Evolutionary conservation across 1,139 yeast species (phyloP), one percentile per base, ranked within the genome.

Genomic region (Citeromyces siamensis): DNA sequence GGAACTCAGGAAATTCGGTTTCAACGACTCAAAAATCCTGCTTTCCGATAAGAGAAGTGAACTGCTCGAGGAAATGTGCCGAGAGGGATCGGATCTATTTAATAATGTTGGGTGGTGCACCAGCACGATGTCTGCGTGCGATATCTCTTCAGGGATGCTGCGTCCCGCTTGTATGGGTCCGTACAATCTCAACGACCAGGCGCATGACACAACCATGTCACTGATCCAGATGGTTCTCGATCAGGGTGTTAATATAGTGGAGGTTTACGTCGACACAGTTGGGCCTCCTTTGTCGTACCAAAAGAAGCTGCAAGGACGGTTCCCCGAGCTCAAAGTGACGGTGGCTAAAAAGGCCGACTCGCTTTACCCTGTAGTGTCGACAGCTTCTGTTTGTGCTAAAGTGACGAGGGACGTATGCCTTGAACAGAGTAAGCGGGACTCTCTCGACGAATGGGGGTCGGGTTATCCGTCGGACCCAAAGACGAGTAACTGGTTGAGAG

Each of bases 261-360:
- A 82, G 49, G 69, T 88, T 0, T 93, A 68, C 53, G 90, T 93
- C 6, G 99, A 93, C 52, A 93, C 99, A 0, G 98, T 93, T 26
- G 98, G 99, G 0, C 96, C 97, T 1, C 97, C 98, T 5, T 71
- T 59, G 1, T 63, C 80, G 32, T 93, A 93, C 52, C 94, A 83
- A 50, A 72, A 68, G 16, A 90, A 88, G 54, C 62, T 93, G 36
- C 69, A 73, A 42, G 56, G 58, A 19, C 57, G 71, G 38, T 93
- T 93, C 50, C 95, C 96, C 0, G 58, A 56, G 1, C 60, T 85
- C 28, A 71, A 70, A 40, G 69, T 93, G 33, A 80, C 86, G 0
- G 98, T 93, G n/a, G 73, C 94, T 12, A 93, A 90, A 52, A 90
- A 90, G 53, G 98, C 98, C 0, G 98, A 93, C 61, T 76, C 95